A percentile compares a stretch with the other conserved stretches of the same genome.
phyloP scores from a whole-genome alignment of 2,329 filamentous ascomycete genomes.

The Calonectria crousiana region DNA sequence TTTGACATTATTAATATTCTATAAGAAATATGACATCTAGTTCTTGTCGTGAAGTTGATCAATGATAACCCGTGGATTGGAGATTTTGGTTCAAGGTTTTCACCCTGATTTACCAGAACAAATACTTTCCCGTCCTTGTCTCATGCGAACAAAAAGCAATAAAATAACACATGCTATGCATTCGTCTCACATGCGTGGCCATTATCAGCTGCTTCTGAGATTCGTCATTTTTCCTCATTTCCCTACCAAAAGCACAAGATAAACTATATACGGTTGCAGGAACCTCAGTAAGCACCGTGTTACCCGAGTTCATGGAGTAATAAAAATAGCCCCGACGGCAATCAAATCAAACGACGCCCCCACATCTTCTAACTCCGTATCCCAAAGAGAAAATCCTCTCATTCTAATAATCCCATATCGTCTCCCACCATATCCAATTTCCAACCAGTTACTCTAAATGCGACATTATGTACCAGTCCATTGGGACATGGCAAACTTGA shows the following conservation, averaged over 20 bases:
- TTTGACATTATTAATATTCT: no score
- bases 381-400: conserved; percentile 24
- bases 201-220: not conserved
- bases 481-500: not conserved
- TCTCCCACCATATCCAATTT: conserved; percentile 8
- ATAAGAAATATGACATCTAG: not conserved
- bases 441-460: conserved; percentile 9
- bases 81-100: not conserved
- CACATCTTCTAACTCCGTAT: conserved; percentile 33
- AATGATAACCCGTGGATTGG: not conserved
- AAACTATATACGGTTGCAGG: not conserved
- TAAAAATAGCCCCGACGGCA: conserved; percentile 7
- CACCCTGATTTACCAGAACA: no score
- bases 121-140: not conserved
- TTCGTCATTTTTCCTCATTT: not conserved
- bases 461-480: not conserved
- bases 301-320: not conserved
- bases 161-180: not conserved
- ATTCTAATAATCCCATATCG: conserved; percentile 15
- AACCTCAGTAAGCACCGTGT: not conserved
- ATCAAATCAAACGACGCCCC: conserved; percentile 28
- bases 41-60: not conserved
- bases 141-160: not conserved
- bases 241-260: not conserved
- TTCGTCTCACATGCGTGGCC: not conserved